Evolutionary conservation across 202 grass and related monocot genomes (phyloP), one percentile per base, ranked within the genome.

Genomic region (Sporobolus alterniflorus): DNA sequence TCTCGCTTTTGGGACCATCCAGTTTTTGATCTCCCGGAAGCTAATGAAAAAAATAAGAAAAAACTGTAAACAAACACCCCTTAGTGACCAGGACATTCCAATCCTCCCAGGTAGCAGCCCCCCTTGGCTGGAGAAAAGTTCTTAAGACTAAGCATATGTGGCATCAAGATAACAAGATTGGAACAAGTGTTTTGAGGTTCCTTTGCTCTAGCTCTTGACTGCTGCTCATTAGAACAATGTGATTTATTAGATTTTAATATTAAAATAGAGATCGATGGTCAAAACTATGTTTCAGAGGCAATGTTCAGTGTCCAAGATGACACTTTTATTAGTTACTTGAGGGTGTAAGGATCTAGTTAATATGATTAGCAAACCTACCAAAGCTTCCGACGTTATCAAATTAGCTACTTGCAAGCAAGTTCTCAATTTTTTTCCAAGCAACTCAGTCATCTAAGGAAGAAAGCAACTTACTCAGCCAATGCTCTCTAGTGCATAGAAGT

Each of bases 381-480:
- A 85, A 89, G 46, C 6, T 80, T 84, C 21, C 43, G 57, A 25
- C 17, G 52, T 18, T 59, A 39, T 62, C 42, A 44, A 62, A 44
- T 43, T 16, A 70, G 43, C 31, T 52, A 82, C 57, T 67, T 28
- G 24, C n/a, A 50, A 22, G 20, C 21, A 83, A 67, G n/a, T 82
- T 86, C n/a, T n/a, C 8, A 40, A 16, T 76, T 75, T 71, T 20
- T 71, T 68, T 71, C 4, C 82, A 66, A 71, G 41, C 33, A 62
- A 52, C 16, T 80, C 42, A 42, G 40, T 52, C 51, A 28, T 63
- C 29, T 43, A 52, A 40, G 59, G 18, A 71, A 64, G 73, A 54
- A 65, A 82, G 21, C 69, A 11, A 90, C 88, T 79, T 83, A 90
- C 88, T 90, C 71, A 87, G 64, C 74, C 79, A 79, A 44, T 83